These are phyloP conservation scores for Ascocoryne sarcoides DNA, from an alignment of 2,329 filamentous ascomycete genomes.

Conservation along the genomic window DNA sequence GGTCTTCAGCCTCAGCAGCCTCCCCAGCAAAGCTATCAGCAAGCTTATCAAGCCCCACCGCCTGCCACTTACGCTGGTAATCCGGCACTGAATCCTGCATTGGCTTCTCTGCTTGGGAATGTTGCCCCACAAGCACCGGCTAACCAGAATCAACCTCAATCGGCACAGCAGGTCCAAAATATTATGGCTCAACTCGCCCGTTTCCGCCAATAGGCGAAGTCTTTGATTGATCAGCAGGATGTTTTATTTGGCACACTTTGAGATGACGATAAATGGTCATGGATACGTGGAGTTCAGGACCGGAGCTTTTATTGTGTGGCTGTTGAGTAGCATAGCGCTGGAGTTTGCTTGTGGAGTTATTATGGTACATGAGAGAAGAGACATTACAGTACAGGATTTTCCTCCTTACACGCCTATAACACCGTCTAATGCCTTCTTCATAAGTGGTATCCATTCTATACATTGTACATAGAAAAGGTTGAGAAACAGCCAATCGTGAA, in stretches of 20 bases:
- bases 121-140: constrained; percentile 21
- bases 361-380: constrained; percentile 10
- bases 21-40: constrained; percentile 29
- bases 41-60: constrained; percentile 21
- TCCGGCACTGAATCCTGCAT: constrained; percentile 14
- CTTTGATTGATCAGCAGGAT: background rate
- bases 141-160: constrained; percentile 25
- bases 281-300: background rate
- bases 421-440: constrained; percentile 7
- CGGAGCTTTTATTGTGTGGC: background rate
- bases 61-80: constrained; percentile 17
- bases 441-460: constrained; percentile 4
- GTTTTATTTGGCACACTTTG: background rate
- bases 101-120: constrained; percentile 21
- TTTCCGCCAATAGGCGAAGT: constrained; percentile 42
- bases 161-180: constrained; percentile 53
- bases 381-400: constrained; percentile 2
- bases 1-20: constrained; percentile 19
- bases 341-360: background rate
- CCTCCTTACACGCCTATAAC: constrained; percentile 4
- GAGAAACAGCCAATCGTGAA: no score
- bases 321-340: background rate
- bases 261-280: background rate
- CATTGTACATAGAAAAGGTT: constrained; percentile 22
- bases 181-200: constrained; percentile 67